phyloP scores from a whole-genome alignment of 2,329 filamentous ascomycete species.

The Fusarium torulosum region DNA sequence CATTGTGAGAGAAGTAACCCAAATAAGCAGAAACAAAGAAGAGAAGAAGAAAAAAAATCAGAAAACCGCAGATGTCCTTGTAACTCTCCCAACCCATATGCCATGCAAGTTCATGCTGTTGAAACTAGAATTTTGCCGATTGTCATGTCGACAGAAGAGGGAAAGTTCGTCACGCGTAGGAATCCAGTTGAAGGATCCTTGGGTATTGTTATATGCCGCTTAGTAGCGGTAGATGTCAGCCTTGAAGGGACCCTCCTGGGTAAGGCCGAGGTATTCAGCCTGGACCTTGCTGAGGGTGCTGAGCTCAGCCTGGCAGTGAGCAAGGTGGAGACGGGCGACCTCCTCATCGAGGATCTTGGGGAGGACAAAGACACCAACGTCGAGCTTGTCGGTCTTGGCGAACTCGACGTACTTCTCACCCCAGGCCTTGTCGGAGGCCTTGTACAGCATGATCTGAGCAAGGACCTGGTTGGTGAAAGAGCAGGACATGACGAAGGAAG shows the following conservation, averaged over 20 bases:
- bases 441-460: constrained; percentile 98
- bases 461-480: constrained; percentile 99
- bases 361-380: constrained; percentile 89
- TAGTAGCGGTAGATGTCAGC: constrained; percentile 72
- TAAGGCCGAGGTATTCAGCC: constrained; percentile 93
- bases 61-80: constrained; percentile 46
- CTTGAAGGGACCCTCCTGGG: constrained; percentile 94
- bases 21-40: constrained; percentile 45
- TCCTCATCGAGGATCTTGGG: constrained; percentile 99
- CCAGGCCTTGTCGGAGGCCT: constrained; percentile 88
- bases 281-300: constrained; percentile 86
- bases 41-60: constrained; percentile 42
- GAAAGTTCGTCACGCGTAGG: constrained; percentile 54
- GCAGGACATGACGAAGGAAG: constrained; percentile 99
- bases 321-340: constrained; percentile 93
- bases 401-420: constrained; percentile 97
- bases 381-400: constrained; percentile 90
- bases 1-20: constrained; percentile 36
- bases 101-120: constrained; percentile 60
- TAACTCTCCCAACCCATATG: constrained; percentile 52
- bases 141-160: constrained; percentile 50
- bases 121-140: constrained; percentile 58
- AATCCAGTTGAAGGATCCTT: constrained; percentile 57
- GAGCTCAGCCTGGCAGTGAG: constrained; percentile 94
- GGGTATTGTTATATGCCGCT: constrained; percentile 54